Conservation (phyloP, 208 protist genomes). For the Trypanosomatidae sp. region DNA sequence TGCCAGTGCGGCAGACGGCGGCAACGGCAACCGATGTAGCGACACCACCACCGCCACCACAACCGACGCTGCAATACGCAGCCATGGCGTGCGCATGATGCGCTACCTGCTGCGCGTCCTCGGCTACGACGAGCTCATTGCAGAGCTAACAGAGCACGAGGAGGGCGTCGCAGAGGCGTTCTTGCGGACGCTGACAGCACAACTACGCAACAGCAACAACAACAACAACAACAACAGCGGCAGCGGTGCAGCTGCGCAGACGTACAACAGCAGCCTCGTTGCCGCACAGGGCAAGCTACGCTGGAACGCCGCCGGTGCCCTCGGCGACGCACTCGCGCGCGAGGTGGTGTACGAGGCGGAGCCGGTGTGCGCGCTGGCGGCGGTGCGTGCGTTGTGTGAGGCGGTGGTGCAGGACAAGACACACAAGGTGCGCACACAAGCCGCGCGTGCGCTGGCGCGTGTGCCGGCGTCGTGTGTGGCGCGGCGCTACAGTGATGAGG, state of each 20-base stretch:
- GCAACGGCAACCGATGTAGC: background rate
- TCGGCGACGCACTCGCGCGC: slow-evolving; percentile 38
- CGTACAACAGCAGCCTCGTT: slow-evolving; percentile 13
- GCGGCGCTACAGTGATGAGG: too few species aligned
- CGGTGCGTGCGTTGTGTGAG: slow-evolving; percentile 31
- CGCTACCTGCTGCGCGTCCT: slow-evolving; percentile 41
- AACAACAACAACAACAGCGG: too few species aligned
- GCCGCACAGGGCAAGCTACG: slow-evolving; percentile 69
- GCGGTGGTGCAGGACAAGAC: slow-evolving; percentile 42
- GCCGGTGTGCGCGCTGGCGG: slow-evolving; percentile 23
- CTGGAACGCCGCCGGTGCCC: slow-evolving; percentile 62
- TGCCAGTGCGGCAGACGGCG: background rate
- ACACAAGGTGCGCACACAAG: slow-evolving; percentile 79
- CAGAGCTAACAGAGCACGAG: slow-evolving; percentile 19
- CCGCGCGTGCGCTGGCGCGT: slow-evolving; percentile 30
- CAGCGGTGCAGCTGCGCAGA: background rate
- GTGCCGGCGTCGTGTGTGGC: slow-evolving; percentile 2
- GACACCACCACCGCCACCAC: slow-evolving; percentile 3
- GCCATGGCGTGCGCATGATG: slow-evolving; percentile 81
- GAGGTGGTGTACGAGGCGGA: slow-evolving; percentile 55
- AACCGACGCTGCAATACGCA: slow-evolving; percentile 20
- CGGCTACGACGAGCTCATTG: slow-evolving; percentile 49
- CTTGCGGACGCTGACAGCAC: slow-evolving; percentile 31
- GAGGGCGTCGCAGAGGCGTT: slow-evolving; percentile 60
- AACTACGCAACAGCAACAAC: slow-evolving; percentile 11